Percentiles rank a stretch among this genome's conserved stretches.
Evolutionary conservation across 2,329 filamentous ascomycete genomes (phyloP).

Genomic region (Bipolaris sorokiniana): DNA sequence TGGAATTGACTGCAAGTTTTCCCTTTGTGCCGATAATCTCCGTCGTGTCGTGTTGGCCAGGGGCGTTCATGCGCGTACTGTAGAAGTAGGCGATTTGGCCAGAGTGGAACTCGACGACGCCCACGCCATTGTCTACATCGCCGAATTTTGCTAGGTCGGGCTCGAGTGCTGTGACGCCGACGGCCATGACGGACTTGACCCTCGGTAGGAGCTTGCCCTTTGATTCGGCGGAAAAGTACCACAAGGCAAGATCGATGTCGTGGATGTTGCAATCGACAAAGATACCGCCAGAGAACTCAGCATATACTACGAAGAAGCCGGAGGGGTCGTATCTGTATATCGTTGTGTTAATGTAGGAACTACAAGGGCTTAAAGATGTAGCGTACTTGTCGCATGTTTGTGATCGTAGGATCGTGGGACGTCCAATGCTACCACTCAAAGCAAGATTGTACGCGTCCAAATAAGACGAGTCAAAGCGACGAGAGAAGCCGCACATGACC

Average conservation of each 20-base stretch:
- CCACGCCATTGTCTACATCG: conserved; percentile 68
- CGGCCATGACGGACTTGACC: conserved; percentile 61
- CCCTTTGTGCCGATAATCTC: conserved; percentile 71
- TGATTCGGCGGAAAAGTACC: conserved; percentile 60
- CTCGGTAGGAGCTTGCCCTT: conserved; percentile 32
- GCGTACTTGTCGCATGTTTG: conserved; percentile 68
- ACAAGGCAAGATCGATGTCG: conserved; percentile 70
- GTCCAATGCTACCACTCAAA: conserved; percentile 62
- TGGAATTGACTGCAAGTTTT: conserved; percentile 66
- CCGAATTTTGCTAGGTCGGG: conserved; percentile 63
- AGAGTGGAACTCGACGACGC: conserved; percentile 69
- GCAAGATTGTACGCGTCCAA: conserved; percentile 63
- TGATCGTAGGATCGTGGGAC: conserved; percentile 65
- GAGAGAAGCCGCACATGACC: conserved; percentile 70
- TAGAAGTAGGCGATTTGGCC: conserved; percentile 70
- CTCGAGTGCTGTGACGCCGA: conserved; percentile 65
- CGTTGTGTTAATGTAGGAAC: neutral
- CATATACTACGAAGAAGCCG: conserved; percentile 72
- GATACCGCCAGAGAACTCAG: conserved; percentile 69
- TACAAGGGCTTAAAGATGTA: neutral
- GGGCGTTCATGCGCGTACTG: conserved; percentile 69
- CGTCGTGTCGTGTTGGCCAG: conserved; percentile 70
- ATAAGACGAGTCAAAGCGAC: conserved; percentile 71
- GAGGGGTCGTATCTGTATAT: conserved; percentile 58
- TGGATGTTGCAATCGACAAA: conserved; percentile 75